Evolutionary conservation across 2,329 filamentous ascomycete genomes (phyloP), one percentile per base, ranked within the genome.

Genomic region (Immersiporthe knoxdaviesiana): DNA sequence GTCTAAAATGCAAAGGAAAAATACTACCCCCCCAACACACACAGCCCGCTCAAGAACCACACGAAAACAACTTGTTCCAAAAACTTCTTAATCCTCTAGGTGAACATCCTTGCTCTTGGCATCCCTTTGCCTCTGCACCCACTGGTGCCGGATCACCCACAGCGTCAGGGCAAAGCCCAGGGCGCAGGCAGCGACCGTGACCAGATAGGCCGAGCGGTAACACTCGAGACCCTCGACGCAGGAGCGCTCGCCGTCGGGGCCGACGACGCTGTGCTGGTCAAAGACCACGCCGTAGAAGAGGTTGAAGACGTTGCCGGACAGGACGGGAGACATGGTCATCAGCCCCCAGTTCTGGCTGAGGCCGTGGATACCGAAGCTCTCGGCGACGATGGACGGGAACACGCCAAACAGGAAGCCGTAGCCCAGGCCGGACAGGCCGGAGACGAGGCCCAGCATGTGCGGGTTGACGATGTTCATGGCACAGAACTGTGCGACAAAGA

Each of bases 371-470:
- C 96, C 96, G 78, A 99, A 99, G 0, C 91, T 91, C 77, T 98
- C 94, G 8, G 94, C 93, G 12, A 92, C 88, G 24, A 98, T 89
- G 16, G 94, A 94, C 0, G 96, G 96, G 79, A 92, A 97, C 27
- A 97, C 94, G 44, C 96, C 96, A 74, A 98, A 98, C 0, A 98
- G 85, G 73, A 97, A 93, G 2, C 96, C 96, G 78, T 99, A 99
- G 1, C 90, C 94, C 0, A 98, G 83, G 0, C 96, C 96, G 0
- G 92, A 97, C 30, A 97, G 85, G 0, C 90, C 88, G 0, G 94
- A 97, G 24, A 98, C 90, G 37, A 93, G 80, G 73, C 89, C 90
- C 0, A 98, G 87, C 54, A 89, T 83, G 75, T 93, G 86, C 0
- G 96, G 96, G 77, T 96, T 92, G 65, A 87, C 84, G 71, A 97